phyloP scores from a whole-genome alignment of 495 filamentous ascomycete species.

The Aspergillus mulundensis region DNA sequence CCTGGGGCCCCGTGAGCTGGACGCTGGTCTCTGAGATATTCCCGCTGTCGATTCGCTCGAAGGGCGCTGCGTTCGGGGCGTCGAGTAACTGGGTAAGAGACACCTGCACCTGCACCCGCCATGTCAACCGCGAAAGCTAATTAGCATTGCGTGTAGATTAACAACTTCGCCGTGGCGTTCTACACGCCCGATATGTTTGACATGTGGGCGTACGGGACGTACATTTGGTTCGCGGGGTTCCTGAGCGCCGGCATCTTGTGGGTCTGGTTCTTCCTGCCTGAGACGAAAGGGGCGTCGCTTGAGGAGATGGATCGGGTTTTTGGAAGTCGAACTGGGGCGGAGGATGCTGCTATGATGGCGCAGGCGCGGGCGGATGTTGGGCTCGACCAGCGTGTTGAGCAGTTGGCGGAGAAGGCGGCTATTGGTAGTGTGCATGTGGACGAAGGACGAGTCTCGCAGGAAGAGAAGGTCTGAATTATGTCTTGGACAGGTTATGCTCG shows the following conservation, averaged over 20 bases:
- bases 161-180: background rate
- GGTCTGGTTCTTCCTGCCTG: constrained; percentile 55
- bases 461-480: too few relatives aligned
- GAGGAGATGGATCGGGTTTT: constrained; percentile 75
- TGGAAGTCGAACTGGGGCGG: constrained; percentile 1
- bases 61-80: constrained; percentile 40
- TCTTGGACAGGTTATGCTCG: too few relatives aligned
- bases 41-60: constrained; percentile 42
- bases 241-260: constrained; percentile 31
- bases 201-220: background rate
- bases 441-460: background rate
- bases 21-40: constrained; percentile 44
- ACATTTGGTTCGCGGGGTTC: background rate
- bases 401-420: background rate
- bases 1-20: constrained; percentile 46
- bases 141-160: background rate
- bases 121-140: background rate
- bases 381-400: background rate
- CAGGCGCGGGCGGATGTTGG: background rate
- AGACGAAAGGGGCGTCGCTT: constrained; percentile 64
- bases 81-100: constrained; percentile 43
- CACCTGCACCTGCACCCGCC: too few relatives aligned
- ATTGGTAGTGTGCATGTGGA: background rate
- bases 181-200: background rate
- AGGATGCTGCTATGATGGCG: background rate